phyloP scores from a whole-genome alignment of 2,329 filamentous ascomycete species.

The Helicocarpus griseus region DNA sequence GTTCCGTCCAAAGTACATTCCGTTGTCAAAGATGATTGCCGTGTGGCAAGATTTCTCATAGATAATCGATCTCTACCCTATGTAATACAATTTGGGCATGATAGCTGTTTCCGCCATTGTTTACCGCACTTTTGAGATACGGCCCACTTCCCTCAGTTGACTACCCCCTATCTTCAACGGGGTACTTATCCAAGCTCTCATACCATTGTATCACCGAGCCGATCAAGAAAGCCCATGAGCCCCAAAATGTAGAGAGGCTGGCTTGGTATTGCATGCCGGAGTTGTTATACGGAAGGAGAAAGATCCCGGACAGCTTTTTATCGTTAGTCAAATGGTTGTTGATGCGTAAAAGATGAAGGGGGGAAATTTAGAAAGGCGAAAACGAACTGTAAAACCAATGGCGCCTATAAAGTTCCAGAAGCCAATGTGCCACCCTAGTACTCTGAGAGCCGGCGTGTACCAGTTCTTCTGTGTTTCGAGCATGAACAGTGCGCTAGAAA shows the following conservation, averaged over 20 bases:
- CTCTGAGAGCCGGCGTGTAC: slow-evolving; percentile 47
- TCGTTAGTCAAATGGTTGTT: not conserved
- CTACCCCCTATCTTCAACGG: slow-evolving; percentile 26
- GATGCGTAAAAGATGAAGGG: not conserved
- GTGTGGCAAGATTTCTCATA: not conserved
- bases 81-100: not conserved
- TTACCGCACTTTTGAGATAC: no score
- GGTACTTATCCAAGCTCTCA: slow-evolving; percentile 40
- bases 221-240: slow-evolving; percentile 33
- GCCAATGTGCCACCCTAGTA: slow-evolving; percentile 59
- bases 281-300: slow-evolving; percentile 11
- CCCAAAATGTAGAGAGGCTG: slow-evolving; percentile 38
- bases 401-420: slow-evolving; percentile 56
- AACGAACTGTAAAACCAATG: slow-evolving; percentile 47
- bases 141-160: not conserved
- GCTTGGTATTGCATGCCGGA: slow-evolving; percentile 44
- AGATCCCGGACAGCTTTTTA: slow-evolving; percentile 1
- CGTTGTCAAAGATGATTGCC: not conserved
- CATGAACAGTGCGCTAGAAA: slow-evolving; percentile 48
- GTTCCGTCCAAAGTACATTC: not conserved
- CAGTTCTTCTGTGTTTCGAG: slow-evolving; percentile 56
- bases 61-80: no score
- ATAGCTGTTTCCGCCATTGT: not conserved
- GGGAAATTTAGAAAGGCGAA: slow-evolving; percentile 1
- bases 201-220: slow-evolving; percentile 42